Evolutionary conservation across 192 early-diverging fungal genomes (phyloP), one percentile per base, ranked within the genome.

Genomic region (Backusella australiensis): DNA sequence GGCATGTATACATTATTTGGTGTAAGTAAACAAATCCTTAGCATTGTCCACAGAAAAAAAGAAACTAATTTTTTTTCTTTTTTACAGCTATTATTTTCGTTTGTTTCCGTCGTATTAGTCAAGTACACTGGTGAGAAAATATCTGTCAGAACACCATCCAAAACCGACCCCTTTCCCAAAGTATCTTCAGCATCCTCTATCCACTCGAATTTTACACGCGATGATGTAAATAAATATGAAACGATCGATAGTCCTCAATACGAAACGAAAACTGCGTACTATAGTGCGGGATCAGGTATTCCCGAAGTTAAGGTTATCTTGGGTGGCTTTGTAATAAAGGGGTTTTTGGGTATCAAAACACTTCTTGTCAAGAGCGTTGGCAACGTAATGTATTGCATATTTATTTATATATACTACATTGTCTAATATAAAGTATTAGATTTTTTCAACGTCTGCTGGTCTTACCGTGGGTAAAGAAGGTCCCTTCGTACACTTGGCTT

Each of bases 291-390:
- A n/a, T 93, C 92, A n/a, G 96, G 96, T 35, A 93, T 97, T 41
- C 92, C 96, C 17, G 96, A 99, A 84, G 93, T 99, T 70, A 99
- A 99, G 80, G 94, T 94, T 17, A 97, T 97, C 46, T 78, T 98
- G 59, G 93, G 96, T 53, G 96, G 96, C 5, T 99, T 97, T 84
- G 93, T 96, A 39, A 97, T 99, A 74, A 89, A 93, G 35, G 91
- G 93, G 42, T 99, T 98, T 84, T 83, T 99, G 44, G 97, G 96
- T 11, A 86, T 93, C 32, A 90, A 93, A 82, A 98, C 97, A 17
- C 85, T 99, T 26, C 70, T 95, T 75, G 95, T 97, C 46, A 99
- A 99, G 78, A 92, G 90, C 36, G 81, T 98, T 36, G 96, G 96
- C 8, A 80, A 97, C 78, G 94, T 97, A 85, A 72, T 87, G 68